Evolutionary conservation across 2,329 filamentous ascomycete species (phyloP), one percentile per base, ranked within the genome.

Genomic region (Bipolaris victoriae): DNA sequence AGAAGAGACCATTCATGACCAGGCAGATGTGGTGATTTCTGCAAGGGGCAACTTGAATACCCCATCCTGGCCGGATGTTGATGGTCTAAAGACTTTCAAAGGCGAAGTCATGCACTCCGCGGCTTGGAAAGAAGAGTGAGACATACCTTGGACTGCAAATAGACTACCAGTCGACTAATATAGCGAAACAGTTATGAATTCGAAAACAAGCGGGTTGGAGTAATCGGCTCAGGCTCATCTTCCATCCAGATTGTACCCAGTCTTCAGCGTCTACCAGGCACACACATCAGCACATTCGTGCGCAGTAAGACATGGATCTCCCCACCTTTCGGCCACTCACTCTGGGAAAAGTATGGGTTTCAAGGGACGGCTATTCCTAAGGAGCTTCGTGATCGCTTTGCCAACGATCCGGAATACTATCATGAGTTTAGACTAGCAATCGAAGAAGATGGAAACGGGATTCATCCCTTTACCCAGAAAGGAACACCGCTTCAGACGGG

Each of bases 161-260:
- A 36, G 15, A 10, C 31, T 40, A 7, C 18, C 24, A 9, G 20
- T 52, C 18, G 20, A 55, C 48, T 62, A 15, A 64, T 24, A 7
- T 33, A 11, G 49, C 1, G n/a, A 5, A 43, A 35, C 40, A 76
- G 69, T 3, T 73, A 72, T 31, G 69, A 75, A 46, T 74, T 70
- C 46, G 59, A 60, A 3, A 63, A 70, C 44, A 76, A 76, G 52
- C 64, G 69, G n/a, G 61, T 76, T 20, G 74, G 67, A 3, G 70
- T 76, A 2, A 75, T 76, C 24, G 74, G 74, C 5, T 68, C 69
- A 7, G 73, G 74, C 16, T 68, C 72, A 33, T 76, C 74, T 13
- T 76, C 77, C 0, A 80, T 79, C 16, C 76, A 78, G 47, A 78
- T 78, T 18, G 74, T 80, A 3, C 70, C 74, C 2, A 71, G 70